Percentiles rank a stretch among this genome's conserved stretches.
These are phyloP conservation scores for Allomyces arbusculus DNA, from an alignment of 192 early-diverging fungal species.

Conservation along the genomic window DNA sequence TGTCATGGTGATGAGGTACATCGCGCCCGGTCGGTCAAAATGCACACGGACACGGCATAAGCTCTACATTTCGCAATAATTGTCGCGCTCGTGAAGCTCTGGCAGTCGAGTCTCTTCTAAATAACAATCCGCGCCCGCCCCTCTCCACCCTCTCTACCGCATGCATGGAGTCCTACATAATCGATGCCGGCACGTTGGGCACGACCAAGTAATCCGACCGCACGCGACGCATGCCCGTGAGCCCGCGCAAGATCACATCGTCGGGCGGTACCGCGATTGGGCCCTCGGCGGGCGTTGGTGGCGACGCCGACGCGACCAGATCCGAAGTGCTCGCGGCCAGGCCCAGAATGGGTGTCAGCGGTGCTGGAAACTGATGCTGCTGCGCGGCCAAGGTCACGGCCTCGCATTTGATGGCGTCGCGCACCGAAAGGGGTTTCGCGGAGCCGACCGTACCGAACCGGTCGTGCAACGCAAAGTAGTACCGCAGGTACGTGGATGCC, in stretches of 20 bases:
- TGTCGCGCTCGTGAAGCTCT: too few species aligned
- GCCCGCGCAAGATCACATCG: too few species aligned
- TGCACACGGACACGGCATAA: too few species aligned
- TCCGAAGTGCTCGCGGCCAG: background rate
- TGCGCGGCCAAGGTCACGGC: too few species aligned
- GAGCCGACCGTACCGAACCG: constrained; percentile 5
- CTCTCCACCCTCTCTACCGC: too few species aligned
- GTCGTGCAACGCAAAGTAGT: constrained; percentile 47
- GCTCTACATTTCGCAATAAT: too few species aligned
- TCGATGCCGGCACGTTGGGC: background rate
- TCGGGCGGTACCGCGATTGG: background rate
- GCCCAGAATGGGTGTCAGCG: background rate
- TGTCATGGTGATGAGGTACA: too few species aligned
- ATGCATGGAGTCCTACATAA: background rate
- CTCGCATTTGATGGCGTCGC: background rate
- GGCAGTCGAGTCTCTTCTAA: too few species aligned
- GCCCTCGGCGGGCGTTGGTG: background rate
- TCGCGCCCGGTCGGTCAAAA: too few species aligned
- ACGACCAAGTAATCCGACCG: background rate
- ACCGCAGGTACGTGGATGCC: constrained; percentile 35
- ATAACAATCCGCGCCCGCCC: too few species aligned
- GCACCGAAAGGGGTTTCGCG: constrained; percentile 4
- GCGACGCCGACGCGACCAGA: background rate
- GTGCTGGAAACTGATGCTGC: too few species aligned
- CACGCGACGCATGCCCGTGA: background rate